Percentiles rank a stretch among this genome's conserved stretches.
These are phyloP conservation scores for Phytophthora tubulina DNA, from an alignment of 352 stramenopile species.

Conservation along the genomic window DNA sequence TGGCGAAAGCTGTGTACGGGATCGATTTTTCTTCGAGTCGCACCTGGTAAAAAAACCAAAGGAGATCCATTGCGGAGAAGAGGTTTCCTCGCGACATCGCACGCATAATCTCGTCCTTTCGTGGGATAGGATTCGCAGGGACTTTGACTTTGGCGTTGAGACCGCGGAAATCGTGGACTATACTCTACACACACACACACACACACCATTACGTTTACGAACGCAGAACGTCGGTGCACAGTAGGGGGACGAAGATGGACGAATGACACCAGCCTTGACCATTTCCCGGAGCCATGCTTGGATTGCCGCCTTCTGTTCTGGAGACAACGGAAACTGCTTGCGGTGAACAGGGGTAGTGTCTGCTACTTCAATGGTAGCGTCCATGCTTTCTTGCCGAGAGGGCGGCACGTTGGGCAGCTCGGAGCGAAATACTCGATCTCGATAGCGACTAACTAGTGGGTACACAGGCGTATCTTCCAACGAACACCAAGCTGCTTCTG, in stretches of 20 bases:
- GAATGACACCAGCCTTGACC: conserved; percentile 4
- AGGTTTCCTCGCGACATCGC: conserved; percentile 4
- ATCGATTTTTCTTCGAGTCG: not conserved
- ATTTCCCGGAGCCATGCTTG: conserved; percentile 8
- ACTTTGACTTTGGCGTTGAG: conserved; percentile 6
- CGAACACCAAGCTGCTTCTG: not conserved
- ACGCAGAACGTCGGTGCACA: conserved; percentile 21
- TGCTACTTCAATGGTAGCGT: conserved; percentile 5
- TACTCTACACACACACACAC: conserved; percentile 6
- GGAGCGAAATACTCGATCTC: conserved; percentile 6
- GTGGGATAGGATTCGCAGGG: conserved; percentile 8
- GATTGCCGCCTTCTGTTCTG: conserved; percentile 13
- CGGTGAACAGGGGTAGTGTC: conserved; percentile 4
- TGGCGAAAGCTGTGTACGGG: conserved; percentile 14
- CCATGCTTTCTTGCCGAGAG: not conserved
- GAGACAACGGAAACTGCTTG: conserved; percentile 15
- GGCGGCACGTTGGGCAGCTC: conserved; percentile 7
- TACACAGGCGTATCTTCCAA: not conserved
- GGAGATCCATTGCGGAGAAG: conserved; percentile 14
- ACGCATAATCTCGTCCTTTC: conserved; percentile 18
- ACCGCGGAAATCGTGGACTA: conserved; percentile 17
- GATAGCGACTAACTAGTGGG: not conserved
- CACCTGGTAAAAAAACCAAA: conserved; percentile 22
- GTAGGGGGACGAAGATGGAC: conserved; percentile 8
- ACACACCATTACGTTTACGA: not conserved